A percentile compares a stretch with the other conserved stretches of the same genome.
phyloP scores from a whole-genome alignment of 225 moss, liverwort and hornwort genomes.

The Neckera pumila region DNA sequence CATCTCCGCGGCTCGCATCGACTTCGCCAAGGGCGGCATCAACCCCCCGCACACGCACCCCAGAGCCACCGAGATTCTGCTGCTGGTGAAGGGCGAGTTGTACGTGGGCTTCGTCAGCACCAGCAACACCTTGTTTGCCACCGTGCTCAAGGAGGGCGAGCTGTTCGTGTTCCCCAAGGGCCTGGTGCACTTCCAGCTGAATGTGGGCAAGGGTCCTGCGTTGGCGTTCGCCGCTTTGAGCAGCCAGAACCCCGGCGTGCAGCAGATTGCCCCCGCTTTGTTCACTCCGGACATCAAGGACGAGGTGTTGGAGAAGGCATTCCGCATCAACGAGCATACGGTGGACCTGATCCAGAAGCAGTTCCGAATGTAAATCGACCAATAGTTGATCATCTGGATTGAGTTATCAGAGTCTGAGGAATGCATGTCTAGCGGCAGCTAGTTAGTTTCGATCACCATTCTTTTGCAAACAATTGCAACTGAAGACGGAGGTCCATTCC shows the following conservation, averaged over 20 bases:
- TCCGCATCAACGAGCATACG: too few species aligned
- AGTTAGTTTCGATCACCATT: too few species aligned
- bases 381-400: neutral
- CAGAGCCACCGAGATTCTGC: neutral
- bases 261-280: neutral
- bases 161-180: neutral
- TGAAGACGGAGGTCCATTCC: neutral
- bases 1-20: neutral
- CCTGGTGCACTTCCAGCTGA: neutral
- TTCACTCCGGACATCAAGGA: neutral
- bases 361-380: too few species aligned
- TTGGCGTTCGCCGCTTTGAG: neutral
- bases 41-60: neutral
- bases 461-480: neutral
- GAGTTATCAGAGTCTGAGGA: neutral
- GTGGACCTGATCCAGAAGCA: too few species aligned
- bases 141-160: neutral
- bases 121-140: neutral
- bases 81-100: neutral
- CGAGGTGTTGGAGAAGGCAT: neutral
- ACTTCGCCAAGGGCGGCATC: neutral
- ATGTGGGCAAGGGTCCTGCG: neutral
- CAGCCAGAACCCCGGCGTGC: neutral
- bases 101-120: neutral
- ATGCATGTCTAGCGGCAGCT: neutral